Percentiles rank a stretch among this genome's conserved stretches.
Conservation (phyloP, 768 basidiomycete species). For the Jaapia argillacea region DNA sequence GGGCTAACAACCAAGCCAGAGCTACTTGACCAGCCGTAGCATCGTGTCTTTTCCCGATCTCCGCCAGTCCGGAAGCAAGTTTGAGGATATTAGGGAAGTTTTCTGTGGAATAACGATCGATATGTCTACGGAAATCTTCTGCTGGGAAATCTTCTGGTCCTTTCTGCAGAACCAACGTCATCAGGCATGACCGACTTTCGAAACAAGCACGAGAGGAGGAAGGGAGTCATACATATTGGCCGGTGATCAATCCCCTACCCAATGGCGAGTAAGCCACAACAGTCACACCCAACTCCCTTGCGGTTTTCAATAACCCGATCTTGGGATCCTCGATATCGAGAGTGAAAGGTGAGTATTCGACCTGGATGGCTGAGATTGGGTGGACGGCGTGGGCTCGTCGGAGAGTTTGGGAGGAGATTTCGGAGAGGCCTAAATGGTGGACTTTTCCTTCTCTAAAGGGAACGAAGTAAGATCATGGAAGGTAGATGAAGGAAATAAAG, state of each 20-base stretch:
- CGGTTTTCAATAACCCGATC: conserved; percentile 30
- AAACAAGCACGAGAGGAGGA: conserved; percentile 1
- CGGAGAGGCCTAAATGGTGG: conserved; percentile 43
- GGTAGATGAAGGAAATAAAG: not conserved
- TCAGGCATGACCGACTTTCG: too few species aligned
- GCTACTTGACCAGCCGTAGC: conserved; percentile 24
- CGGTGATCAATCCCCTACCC: conserved; percentile 41
- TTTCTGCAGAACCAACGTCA: conserved; percentile 15
- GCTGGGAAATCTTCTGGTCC: conserved; percentile 22
- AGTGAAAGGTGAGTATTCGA: conserved; percentile 42
- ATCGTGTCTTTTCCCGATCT: conserved; percentile 12
- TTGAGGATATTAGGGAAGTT: conserved; percentile 18
- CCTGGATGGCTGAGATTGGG: conserved; percentile 38
- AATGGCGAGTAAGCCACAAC: conserved; percentile 44
- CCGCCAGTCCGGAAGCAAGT: conserved; percentile 10
- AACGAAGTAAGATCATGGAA: too few species aligned
- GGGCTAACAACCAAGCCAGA: conserved; percentile 18
- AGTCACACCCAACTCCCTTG: conserved; percentile 37
- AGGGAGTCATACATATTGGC: conserved; percentile 24
- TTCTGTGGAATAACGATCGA: conserved; percentile 16
- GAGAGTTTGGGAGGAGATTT: conserved; percentile 34
- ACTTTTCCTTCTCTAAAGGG: conserved; percentile 28
- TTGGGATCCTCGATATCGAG: conserved; percentile 36
- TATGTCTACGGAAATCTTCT: conserved; percentile 13
- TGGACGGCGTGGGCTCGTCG: conserved; percentile 41